These are phyloP conservation scores for Klebsormidium nitens DNA, from an alignment of 139 green algal species.

Conservation along the genomic window DNA sequence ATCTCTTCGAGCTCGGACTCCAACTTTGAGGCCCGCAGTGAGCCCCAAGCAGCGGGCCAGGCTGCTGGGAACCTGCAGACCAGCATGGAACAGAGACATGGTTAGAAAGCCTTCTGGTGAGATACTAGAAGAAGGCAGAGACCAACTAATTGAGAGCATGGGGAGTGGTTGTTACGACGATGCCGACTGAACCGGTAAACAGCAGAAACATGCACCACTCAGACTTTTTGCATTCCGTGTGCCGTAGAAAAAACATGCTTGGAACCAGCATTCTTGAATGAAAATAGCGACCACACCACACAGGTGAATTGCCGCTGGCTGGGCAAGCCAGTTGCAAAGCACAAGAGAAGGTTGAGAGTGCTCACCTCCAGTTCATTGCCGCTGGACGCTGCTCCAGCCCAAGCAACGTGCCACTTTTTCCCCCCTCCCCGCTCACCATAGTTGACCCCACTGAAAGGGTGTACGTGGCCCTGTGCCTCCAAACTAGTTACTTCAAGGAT, in stretches of 20 bases:
- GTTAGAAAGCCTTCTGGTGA: not conserved
- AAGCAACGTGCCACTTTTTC: conserved; percentile 34
- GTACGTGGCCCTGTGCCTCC: too few relatives aligned
- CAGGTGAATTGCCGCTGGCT: not conserved
- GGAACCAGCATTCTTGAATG: not conserved
- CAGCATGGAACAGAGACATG: not conserved
- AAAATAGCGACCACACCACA: not conserved
- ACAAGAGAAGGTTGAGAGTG: not conserved
- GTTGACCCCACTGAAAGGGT: too few relatives aligned
- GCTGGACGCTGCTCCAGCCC: conserved; percentile 31
- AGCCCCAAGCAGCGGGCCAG: conserved; percentile 45
- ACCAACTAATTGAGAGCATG: too few relatives aligned
- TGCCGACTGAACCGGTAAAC: not conserved
- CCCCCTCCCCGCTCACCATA: too few relatives aligned
- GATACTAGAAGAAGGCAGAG: too few relatives aligned
- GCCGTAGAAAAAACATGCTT: not conserved
- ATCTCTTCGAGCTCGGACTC: conserved; percentile 12
- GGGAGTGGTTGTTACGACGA: not conserved
- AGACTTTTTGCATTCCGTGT: not conserved
- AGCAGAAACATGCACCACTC: not conserved
- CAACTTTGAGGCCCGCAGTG: conserved; percentile 46
- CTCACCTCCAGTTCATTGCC: conserved; percentile 32
- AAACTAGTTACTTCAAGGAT: too few relatives aligned
- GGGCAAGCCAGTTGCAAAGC: not conserved
- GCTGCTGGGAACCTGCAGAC: conserved; percentile 33